Conservation (phyloP, 495 filamentous ascomycete species). For the Chaetomium fimeti region DNA sequence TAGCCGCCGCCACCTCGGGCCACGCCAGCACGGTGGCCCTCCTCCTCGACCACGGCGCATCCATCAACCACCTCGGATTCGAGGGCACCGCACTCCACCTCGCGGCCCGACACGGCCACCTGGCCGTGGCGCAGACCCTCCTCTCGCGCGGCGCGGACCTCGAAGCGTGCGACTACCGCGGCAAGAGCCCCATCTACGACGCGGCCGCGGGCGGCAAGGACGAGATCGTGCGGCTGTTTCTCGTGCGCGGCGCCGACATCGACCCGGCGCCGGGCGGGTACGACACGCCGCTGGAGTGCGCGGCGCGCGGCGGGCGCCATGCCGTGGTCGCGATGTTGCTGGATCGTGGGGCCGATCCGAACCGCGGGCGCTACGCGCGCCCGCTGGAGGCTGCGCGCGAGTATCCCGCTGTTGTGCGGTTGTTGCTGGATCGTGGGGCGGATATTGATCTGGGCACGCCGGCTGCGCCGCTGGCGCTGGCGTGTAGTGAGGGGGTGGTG, state of each 20-base stretch:
- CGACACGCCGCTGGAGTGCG: too few species aligned
- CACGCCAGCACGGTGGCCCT: neutral
- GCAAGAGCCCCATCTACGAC: neutral
- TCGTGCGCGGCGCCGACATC: neutral
- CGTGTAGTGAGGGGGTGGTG: too few species aligned
- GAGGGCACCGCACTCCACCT: neutral
- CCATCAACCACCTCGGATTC: neutral
- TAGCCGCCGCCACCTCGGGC: neutral
- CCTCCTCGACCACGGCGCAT: neutral
- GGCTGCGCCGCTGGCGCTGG: too few species aligned
- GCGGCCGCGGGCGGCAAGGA: neutral
- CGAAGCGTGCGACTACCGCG: neutral
- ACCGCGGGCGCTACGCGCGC: too few species aligned
- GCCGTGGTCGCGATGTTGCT: too few species aligned
- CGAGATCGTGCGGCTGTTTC: neutral
- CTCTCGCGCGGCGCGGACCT: neutral
- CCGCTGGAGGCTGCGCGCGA: too few species aligned
- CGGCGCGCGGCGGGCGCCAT: too few species aligned
- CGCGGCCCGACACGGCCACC: neutral
- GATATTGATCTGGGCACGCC: too few species aligned
- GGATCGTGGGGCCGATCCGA: too few species aligned
- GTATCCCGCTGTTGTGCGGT: too few species aligned
- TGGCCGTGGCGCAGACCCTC: neutral
- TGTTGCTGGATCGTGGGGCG: too few species aligned
- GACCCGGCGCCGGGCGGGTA: neutral